Evolutionary conservation across 1,284 basidiomycete species (phyloP), one percentile per base, ranked within the genome.

Genomic region (Binderoboletus segoi): DNA sequence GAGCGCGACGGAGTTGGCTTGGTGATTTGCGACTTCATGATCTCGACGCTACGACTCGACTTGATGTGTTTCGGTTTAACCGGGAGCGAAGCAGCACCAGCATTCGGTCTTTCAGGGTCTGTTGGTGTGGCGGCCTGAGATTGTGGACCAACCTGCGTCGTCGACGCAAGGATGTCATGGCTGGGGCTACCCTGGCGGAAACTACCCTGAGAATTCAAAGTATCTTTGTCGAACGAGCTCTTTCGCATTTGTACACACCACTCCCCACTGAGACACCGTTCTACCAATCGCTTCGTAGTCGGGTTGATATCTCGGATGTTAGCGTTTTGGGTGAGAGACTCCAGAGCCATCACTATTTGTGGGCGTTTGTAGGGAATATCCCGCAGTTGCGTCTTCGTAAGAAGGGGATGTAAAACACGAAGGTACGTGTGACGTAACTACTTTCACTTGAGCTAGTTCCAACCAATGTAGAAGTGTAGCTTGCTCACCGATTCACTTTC

Each of bases 371-470:
- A 98, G 0, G 93, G 88, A 59, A 85, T 79, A 54, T 78, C 78
- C 33, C 88, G 87, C 8, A 99, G 81, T 73, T 99, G 97, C 0
- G 97, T 99, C 71, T 94, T 94, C 18, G 92, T 95, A 26, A 99
- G 82, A 5, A 99, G 85, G 0, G 96, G 96, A 68, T 98, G 94
- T 6, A 99, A 80, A 3, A 99, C 97, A 16, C 96, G 90, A 20
- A 99, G 86, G 69, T 96, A 99, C 1, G 96, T 98, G 72, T 99
- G 96, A 33, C 95, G 91, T 38, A 99, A 81, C 93, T 97, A 67
- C 3, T 13, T 16, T 24, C 32, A 48, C n/a, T 24, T 58, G 4
- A 54, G 54, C 32, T 32, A 33, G 44, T 45, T 42, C 28, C 20
- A n/a, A 18, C 8, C 26, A n/a, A 35, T 40, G 18, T 43, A 48